Evolutionary conservation across 352 stramenopile species (phyloP), one percentile per base, ranked within the genome.

Genomic region (Globisporangium iwayamae): DNA sequence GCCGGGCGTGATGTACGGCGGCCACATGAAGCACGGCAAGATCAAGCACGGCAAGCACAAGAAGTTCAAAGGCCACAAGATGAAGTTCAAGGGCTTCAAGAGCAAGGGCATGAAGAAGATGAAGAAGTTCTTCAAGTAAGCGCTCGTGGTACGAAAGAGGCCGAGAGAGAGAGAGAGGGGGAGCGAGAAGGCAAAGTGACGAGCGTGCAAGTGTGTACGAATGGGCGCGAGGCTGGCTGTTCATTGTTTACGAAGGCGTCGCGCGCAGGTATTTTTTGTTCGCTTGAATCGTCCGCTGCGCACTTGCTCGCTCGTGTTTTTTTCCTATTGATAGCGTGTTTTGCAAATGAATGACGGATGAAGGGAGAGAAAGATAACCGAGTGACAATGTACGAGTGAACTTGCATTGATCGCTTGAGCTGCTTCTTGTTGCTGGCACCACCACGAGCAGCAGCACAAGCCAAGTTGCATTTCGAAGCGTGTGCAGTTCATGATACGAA

Each of bases 11-110:
- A 66, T 75, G 22, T 89, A 89, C 64, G 75, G 73, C 20, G 75
- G 74, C 18, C 68, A 70, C 39, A 70, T 78, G 43, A 78, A 78
- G 69, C 68, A 88, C 47, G 47, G 47, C 47, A 53, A 53, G 47
- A 34, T 53, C 70, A 81, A 85, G 55, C 63, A 83, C 65, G 80
- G 75, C 64, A 84, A 84, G 62, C 70, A 75, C 70, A 84, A 86
- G 61, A 60, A 68, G 59, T 81, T 75, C 67, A 83, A 82, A 62
- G 58, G 72, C 63, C 47, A 53, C 47, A 53, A 53, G 47, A 53
- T 53, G 47, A 53, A 53, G 20, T 53, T 53, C 47, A 53, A 53
- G 47, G 47, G 47, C 47, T 25, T 25, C 22, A 25, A 25, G 22
- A 25, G 22, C 22, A 25, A 25, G 22, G 22, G 22, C 22, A 53